Conservation (phyloP, 2,329 filamentous ascomycete genomes). For the Monilinia polystroma region DNA sequence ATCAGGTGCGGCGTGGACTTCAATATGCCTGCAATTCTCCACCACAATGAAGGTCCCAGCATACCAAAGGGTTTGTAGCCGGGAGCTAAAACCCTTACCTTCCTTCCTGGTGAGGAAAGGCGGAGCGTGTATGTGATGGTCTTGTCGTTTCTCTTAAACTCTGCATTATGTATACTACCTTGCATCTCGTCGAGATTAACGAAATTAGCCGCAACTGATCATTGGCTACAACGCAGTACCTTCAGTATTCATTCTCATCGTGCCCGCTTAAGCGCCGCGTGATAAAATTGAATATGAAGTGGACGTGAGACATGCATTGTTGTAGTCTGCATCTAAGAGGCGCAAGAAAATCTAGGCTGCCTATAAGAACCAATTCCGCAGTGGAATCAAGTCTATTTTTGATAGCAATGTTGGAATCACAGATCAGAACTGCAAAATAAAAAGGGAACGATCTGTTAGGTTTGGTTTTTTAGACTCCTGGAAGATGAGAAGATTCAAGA, state of each 20-base stretch:
- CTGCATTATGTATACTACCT: not conserved
- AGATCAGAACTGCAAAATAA: not conserved
- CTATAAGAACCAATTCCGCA: not conserved
- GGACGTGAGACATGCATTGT: not conserved
- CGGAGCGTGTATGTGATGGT: not conserved
- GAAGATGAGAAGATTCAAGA: not conserved
- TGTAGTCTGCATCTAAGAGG: not conserved
- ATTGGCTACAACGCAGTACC: not conserved
- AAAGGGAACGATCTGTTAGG: not conserved
- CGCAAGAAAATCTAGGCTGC: not conserved
- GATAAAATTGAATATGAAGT: not conserved
- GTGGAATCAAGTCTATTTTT: not conserved
- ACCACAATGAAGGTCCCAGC: not conserved
- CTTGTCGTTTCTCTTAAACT: not conserved
- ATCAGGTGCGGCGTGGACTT: conserved; percentile 6
- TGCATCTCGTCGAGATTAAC: not conserved
- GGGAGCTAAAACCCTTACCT: not conserved
- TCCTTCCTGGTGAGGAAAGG: not conserved
- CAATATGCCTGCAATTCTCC: not conserved
- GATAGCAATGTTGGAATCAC: not conserved
- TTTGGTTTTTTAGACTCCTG: not conserved
- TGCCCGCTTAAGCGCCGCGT: not conserved
- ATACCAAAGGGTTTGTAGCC: not conserved
- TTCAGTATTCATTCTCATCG: not conserved
- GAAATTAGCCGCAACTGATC: too few relatives aligned